Conservation (phyloP, 352 stramenopile species). For the Phytophthora ramorum region DNA sequence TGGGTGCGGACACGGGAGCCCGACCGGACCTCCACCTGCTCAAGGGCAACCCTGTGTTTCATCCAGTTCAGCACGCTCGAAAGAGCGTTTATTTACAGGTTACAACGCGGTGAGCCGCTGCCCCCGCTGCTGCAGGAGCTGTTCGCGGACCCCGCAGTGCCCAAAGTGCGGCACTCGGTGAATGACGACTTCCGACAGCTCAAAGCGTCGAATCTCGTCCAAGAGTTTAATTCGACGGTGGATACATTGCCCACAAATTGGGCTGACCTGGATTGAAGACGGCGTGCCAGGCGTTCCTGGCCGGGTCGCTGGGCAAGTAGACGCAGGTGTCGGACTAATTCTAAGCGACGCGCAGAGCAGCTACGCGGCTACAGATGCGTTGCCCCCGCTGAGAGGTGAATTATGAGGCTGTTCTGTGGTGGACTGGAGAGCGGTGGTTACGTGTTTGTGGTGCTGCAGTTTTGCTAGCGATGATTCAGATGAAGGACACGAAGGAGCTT, state of each 20-base stretch:
- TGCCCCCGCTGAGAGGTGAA: conserved; percentile 73
- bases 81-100: conserved; percentile 72
- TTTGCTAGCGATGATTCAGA: conserved; percentile 77
- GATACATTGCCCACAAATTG: conserved; percentile 82
- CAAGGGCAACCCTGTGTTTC: conserved; percentile 70
- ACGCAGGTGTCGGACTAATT: conserved; percentile 89
- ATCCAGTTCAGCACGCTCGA: conserved; percentile 85
- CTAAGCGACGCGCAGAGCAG: conserved; percentile 74
- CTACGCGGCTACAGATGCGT: conserved; percentile 85
- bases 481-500: conserved; percentile 61
- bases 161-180: conserved; percentile 84
- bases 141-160: conserved; percentile 57
- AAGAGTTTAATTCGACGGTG: conserved; percentile 68
- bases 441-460: conserved; percentile 44
- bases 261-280: conserved; percentile 82
- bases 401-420: not conserved
- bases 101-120: conserved; percentile 58
- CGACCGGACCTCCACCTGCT: conserved; percentile 64
- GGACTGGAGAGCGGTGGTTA: not conserved
- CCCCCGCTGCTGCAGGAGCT: conserved; percentile 65
- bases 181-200: conserved; percentile 80
- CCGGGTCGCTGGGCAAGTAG: conserved; percentile 72
- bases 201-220: conserved; percentile 64
- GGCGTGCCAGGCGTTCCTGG: conserved; percentile 74
- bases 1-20: conserved; percentile 83